Base-by-base conservation (phyloP, 2,329 filamentous ascomycete species). In the Cladosporium sp. region DNA sequence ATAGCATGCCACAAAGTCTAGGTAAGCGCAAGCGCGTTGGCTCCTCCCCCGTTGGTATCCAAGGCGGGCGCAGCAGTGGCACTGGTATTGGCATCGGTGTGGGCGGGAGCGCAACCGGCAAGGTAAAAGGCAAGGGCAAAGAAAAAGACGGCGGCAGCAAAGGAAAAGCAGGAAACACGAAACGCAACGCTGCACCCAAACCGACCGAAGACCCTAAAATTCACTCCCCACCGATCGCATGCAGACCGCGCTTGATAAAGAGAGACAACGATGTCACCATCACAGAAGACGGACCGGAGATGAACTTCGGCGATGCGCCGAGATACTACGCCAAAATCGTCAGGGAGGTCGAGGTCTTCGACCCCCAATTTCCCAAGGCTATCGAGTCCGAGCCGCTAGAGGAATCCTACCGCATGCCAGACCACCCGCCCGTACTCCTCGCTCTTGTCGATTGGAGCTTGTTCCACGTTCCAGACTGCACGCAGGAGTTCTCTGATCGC, bases 361-460 rank as follows among this genome's bases (percentile, higher is more conserved):
- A 34, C 12, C n/a, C n/a, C n/a, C 2, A 19, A 12, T 17, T 34
- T 2, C 20, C 37, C 3, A 35, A 19, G 6, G 20, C 13, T 9
- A 6, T 6, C 10, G 2, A 12, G 6, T 17, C 28, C n/a, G 35
- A 20, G 24, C 8, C 19, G 6, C 25, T 42, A 10, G 51, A 54
- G 28, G 51, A 44, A 15, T 22, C 32, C 25, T 35, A 35, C 28
- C 51, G 51, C 42, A 24, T 56, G 35, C 53, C 53, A 4, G 20
- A 48, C 8, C 42, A 48, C 36, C 20, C 25, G 20, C 53, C 53
- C 2, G 12, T 48, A 1, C 13, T 56, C n/a, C 40, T 56, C 12
- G 42, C 53, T 24, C 35, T 10, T 34, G 42, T 56, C 42, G 53
- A 56, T 25, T 15, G 48, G 28, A 56, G 42, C 42, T 22, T 48